These are phyloP conservation scores for Dryadomyces quercus-mongolicae DNA, from an alignment of 2,329 filamentous ascomycete genomes.

Conservation along the genomic window DNA sequence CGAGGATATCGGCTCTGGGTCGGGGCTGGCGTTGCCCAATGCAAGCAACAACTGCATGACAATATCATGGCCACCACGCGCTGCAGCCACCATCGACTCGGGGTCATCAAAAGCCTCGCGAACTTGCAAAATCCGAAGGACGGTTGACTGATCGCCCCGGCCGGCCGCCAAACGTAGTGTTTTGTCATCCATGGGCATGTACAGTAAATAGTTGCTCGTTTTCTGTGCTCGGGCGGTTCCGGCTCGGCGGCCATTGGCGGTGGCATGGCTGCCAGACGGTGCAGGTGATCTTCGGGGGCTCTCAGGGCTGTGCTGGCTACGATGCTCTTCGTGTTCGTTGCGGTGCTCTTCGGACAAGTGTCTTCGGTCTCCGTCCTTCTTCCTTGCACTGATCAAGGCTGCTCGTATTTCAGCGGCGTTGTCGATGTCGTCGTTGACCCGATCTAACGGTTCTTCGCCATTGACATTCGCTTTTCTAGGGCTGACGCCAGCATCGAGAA, in stretches of 20 bases:
- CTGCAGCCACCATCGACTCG: slow-evolving; percentile 80
- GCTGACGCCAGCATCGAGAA: slow-evolving; percentile 81
- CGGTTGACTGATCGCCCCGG: slow-evolving; percentile 48
- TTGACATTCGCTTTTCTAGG: slow-evolving; percentile 85
- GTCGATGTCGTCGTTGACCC: slow-evolving; percentile 63
- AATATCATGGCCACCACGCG: slow-evolving; percentile 80
- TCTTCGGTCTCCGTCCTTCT: slow-evolving; percentile 39
- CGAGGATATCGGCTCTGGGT: slow-evolving; percentile 53
- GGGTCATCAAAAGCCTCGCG: slow-evolving; percentile 57
- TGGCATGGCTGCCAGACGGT: slow-evolving; percentile 18
- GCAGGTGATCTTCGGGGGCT: slow-evolving; percentile 48
- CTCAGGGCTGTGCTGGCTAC: slow-evolving; percentile 42
- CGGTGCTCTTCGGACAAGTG: slow-evolving; percentile 48
- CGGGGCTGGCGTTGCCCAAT: slow-evolving; percentile 51
- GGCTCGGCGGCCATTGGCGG: slow-evolving; percentile 32
- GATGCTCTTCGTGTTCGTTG: slow-evolving; percentile 31
- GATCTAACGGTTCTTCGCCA: slow-evolving; percentile 81
- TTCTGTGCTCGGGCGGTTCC: slow-evolving; percentile 49
- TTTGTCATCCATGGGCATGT: slow-evolving; percentile 51
- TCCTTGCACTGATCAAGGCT: slow-evolving; percentile 48
- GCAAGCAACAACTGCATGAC: slow-evolving; percentile 70
- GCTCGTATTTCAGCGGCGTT: slow-evolving; percentile 69
- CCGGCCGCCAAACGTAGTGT: slow-evolving; percentile 48
- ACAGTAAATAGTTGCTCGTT: slow-evolving; percentile 51
- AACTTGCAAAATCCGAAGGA: slow-evolving; percentile 48